Evolutionary conservation across 2,329 filamentous ascomycete species (phyloP), one percentile per base, ranked within the genome.

Genomic region (Leptographium radiaticola): DNA sequence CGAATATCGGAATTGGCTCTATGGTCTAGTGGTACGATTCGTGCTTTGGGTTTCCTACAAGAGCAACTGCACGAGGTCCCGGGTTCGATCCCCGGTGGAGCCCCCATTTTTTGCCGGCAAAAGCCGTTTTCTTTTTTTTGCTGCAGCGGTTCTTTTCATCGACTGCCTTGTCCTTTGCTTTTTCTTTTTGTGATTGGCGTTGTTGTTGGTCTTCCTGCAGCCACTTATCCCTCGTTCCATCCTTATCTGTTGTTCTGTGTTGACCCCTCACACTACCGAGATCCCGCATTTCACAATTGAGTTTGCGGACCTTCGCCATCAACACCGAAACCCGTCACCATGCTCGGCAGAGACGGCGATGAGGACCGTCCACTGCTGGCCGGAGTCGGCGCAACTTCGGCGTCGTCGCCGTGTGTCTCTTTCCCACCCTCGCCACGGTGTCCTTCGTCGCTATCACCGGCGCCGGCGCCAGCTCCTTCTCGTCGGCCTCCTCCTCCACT

Each of bases 81-180:
- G 57, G 57, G 57, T 59, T 59, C 58, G 58, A 59, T 57, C 58
- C 58, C 57, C 58, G 58, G 56, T 50, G 51, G 57, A 59, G 58
- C 58, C 57, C 58, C 40, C 25, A 31, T 52, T 56, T 58, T 58
- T 57, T 49, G 11, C 33, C 6, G 4, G 49, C 25, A 25, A 25
- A 25, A 25, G 25, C 3, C 25, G 25, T 5, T 30, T 54, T 25
- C 36, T 43, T 12, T 20, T 40, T 20, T 6, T 43, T 20, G 20
- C 20, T 43, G 25, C 49, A 50, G 8, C 20, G 45, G 16, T 30
- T 36, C n/a, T 38, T 13, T n/a, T 18, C 20, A 16, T 39, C 15
- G 18, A n/a, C 25, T 25, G 2, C 25, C 25, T 25, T 25, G 25
- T 25, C 25, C 25, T 25, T 39, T 2, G 9, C 30, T 49, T 36